A percentile compares a stretch with the other conserved stretches of the same genome.
These are phyloP conservation scores for Ophiostoma ips DNA, from an alignment of 2,329 filamentous ascomycete genomes.

Conservation along the genomic window DNA sequence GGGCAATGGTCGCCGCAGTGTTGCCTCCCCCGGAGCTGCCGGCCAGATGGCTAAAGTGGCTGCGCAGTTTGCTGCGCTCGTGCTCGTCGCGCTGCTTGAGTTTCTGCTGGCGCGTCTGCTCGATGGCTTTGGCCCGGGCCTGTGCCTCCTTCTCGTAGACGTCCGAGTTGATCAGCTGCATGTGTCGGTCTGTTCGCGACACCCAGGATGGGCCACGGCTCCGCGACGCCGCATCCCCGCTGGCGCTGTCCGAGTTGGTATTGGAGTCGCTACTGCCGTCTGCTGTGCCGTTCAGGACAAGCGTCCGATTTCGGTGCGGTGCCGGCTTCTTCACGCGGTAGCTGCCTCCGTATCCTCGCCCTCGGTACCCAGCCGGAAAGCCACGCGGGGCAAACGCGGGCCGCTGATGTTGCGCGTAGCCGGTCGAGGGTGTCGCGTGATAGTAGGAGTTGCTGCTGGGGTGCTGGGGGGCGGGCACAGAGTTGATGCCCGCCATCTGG, in stretches of 20 bases:
- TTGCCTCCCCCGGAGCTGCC: slow-evolving; percentile 15
- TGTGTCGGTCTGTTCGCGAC: slow-evolving; percentile 58
- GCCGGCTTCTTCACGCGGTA: slow-evolving; percentile 24
- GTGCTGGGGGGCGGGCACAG: slow-evolving; percentile 10
- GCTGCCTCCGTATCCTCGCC: slow-evolving; percentile 15
- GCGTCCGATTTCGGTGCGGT: slow-evolving; percentile 36
- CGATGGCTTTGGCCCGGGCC: slow-evolving; percentile 54
- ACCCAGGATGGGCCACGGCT: slow-evolving; percentile 41
- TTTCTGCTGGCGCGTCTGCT: slow-evolving; percentile 49
- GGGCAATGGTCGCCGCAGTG: slow-evolving; percentile 14
- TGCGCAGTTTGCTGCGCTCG: slow-evolving; percentile 45
- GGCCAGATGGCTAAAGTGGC: slow-evolving; percentile 27
- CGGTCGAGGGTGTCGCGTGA: slow-evolving; percentile 11
- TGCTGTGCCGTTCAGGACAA: slow-evolving; percentile 45
- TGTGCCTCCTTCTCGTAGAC: slow-evolving; percentile 64
- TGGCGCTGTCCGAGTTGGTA: slow-evolving; percentile 16
- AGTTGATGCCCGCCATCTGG: slow-evolving; percentile 33
- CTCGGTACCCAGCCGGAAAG: background rate
- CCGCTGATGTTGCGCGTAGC: slow-evolving; percentile 20
- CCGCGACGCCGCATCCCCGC: too few species aligned
- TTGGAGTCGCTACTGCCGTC: slow-evolving; percentile 15
- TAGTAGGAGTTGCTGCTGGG: slow-evolving; percentile 11
- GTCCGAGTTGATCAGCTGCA: slow-evolving; percentile 69
- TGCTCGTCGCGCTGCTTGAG: slow-evolving; percentile 36
- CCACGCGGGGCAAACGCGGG: background rate